Evolutionary conservation across 202 grass and related monocot species (phyloP).

Genomic region (Schoenoplectus tabernaemontani): DNA sequence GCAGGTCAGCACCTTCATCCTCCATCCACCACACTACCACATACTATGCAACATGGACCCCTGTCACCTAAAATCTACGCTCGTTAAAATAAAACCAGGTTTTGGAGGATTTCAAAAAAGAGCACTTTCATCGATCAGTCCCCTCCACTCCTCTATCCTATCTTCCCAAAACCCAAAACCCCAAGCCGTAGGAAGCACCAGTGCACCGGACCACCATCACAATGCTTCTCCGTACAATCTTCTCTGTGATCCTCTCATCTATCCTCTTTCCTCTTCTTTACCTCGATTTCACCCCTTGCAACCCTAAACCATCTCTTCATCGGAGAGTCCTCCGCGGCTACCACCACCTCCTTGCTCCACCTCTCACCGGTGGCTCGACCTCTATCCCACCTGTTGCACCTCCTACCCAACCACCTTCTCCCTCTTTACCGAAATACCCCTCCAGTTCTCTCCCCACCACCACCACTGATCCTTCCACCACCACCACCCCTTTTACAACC

Average conservation of each 20-base stretch:
- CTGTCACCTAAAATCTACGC: background rate
- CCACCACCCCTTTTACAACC: conserved; percentile 36
- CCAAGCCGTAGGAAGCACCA: background rate
- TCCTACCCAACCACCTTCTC: background rate
- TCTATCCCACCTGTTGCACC: background rate
- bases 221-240: background rate
- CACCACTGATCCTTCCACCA: background rate
- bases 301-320: background rate
- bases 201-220: background rate
- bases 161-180: conserved; percentile 15
- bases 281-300: background rate
- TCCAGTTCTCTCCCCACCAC: conserved; percentile 30
- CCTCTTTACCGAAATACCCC: conserved; percentile 30
- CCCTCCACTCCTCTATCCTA: background rate
- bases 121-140: background rate
- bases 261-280: background rate
- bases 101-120: conserved; percentile 4
- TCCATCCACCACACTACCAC: background rate
- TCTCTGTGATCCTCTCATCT: background rate
- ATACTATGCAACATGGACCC: background rate
- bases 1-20: too few species aligned
- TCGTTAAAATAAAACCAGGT: background rate
- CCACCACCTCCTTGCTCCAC: background rate
- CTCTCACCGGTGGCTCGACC: background rate
- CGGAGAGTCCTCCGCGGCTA: conserved; percentile 11